A percentile compares a stretch with the other conserved stretches of the same genome.
phyloP scores from a whole-genome alignment of 1,139 yeast genomes.

The Maudiozyma humilis region DNA sequence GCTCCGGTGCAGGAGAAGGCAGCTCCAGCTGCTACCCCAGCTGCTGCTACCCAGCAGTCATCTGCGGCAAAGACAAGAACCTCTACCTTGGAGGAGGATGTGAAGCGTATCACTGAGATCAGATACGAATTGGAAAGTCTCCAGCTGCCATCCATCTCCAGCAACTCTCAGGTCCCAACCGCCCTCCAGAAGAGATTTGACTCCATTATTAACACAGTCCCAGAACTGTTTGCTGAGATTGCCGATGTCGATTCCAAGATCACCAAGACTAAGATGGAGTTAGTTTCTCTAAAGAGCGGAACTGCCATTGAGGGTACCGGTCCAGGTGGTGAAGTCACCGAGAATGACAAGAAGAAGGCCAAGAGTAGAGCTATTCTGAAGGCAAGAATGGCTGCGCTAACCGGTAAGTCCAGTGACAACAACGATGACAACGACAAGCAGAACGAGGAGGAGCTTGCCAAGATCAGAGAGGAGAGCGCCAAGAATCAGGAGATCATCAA shows the following conservation, averaged over 20 bases:
- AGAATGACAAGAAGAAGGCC: conserved; percentile 69
- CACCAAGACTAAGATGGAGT: conserved; percentile 56
- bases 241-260: conserved; percentile 58
- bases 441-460: conserved; percentile 47
- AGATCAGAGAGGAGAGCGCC: conserved; percentile 47
- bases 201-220: conserved; percentile 57
- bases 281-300: conserved; percentile 63
- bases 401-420: conserved; percentile 56
- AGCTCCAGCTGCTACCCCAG: background rate
- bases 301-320: conserved; percentile 69
- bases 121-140: conserved; percentile 48
- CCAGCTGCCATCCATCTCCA: conserved; percentile 22
- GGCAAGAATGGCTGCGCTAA: conserved; percentile 84
- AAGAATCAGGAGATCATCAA: conserved; percentile 51
- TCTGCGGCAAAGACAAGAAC: no score
- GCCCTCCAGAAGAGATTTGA: conserved; percentile 29
- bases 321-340: conserved; percentile 76
- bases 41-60: background rate
- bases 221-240: conserved; percentile 56
- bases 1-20: background rate
- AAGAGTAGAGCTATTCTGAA: conserved; percentile 68
- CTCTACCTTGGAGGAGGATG: conserved; percentile 6
- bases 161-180: conserved; percentile 26
- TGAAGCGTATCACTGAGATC: conserved; percentile 51
- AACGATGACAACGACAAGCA: conserved; percentile 50